These are phyloP conservation scores for Porphyridium purpureum DNA, from an alignment of 23 red algal species.

Conservation along the genomic window DNA sequence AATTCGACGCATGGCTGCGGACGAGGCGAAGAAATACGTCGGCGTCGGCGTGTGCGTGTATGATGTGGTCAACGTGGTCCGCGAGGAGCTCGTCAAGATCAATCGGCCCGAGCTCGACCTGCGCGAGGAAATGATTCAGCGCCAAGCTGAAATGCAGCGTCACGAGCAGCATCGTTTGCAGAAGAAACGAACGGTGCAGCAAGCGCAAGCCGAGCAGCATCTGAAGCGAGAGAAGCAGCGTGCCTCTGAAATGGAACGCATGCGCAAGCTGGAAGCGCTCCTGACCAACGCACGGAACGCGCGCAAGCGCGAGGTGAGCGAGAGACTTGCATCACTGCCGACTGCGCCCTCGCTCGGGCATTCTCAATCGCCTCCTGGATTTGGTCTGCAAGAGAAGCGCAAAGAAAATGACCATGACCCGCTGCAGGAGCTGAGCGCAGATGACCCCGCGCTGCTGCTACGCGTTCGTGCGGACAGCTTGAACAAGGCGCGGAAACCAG, in stretches of 20 bases:
- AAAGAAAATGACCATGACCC: not conserved
- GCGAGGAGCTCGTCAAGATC: not conserved
- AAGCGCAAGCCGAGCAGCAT: no score
- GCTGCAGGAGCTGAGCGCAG: not conserved
- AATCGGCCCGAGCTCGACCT: not conserved
- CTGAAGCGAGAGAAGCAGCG: not conserved
- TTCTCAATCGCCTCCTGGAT: not conserved
- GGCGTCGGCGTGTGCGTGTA: not conserved
- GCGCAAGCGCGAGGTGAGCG: not conserved
- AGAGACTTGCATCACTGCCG: not conserved
- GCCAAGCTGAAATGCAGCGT: not conserved
- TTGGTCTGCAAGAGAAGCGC: not conserved
- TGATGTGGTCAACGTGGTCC: not conserved
- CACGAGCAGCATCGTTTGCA: not conserved
- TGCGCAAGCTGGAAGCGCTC: not conserved
- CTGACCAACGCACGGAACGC: not conserved
- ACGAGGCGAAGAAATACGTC: not conserved
- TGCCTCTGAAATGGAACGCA: not conserved
- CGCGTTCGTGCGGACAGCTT: not conserved
- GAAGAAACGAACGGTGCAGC: not conserved
- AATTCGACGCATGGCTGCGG: not conserved
- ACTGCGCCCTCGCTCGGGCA: no score
- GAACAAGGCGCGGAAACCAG: not conserved
- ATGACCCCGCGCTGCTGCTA: not conserved
- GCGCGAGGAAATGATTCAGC: not conserved